A percentile compares a stretch with the other conserved stretches of the same genome.
These are phyloP conservation scores for Aspergillus egyptiacus DNA, from an alignment of 495 filamentous ascomycete species.

Conservation along the genomic window DNA sequence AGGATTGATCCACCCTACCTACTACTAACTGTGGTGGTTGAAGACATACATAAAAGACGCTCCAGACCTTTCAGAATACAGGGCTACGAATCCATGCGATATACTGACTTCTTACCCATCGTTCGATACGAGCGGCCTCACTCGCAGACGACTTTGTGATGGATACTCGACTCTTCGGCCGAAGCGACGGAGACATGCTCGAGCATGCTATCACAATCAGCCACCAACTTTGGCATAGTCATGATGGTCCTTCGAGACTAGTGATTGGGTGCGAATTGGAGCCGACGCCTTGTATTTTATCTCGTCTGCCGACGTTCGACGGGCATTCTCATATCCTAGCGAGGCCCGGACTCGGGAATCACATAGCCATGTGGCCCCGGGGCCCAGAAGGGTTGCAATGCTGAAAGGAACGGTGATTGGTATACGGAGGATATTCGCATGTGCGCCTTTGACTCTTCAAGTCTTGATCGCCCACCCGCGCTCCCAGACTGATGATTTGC, in stretches of 20 bases:
- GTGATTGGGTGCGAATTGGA: conserved; percentile 2
- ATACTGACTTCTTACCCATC: too few species aligned
- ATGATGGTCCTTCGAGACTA: background rate
- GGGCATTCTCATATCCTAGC: conserved; percentile 12
- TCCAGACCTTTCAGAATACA: background rate
- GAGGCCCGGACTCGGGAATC: background rate
- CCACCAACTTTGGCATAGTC: conserved; percentile 6
- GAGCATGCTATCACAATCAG: conserved; percentile 17
- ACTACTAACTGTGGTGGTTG: background rate
- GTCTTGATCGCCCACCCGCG: background rate
- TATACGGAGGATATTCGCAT: conserved; percentile 3
- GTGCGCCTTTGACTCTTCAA: too few species aligned
- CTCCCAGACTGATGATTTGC: conserved; percentile 13
- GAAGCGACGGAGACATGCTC: conserved; percentile 6
- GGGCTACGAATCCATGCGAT: background rate
- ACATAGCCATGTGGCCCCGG: conserved; percentile 15
- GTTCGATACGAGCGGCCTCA: background rate
- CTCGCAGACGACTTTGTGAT: conserved; percentile 2
- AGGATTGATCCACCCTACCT: background rate
- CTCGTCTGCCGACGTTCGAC: conserved; percentile 1
- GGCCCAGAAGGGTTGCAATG: background rate
- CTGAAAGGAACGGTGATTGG: conserved; percentile 9
- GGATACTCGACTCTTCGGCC: conserved; percentile 4
- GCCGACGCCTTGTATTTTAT: background rate
- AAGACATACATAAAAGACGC: background rate